Conservation (phyloP, 2,329 filamentous ascomycete species). For the Fusarium metavorans region DNA sequence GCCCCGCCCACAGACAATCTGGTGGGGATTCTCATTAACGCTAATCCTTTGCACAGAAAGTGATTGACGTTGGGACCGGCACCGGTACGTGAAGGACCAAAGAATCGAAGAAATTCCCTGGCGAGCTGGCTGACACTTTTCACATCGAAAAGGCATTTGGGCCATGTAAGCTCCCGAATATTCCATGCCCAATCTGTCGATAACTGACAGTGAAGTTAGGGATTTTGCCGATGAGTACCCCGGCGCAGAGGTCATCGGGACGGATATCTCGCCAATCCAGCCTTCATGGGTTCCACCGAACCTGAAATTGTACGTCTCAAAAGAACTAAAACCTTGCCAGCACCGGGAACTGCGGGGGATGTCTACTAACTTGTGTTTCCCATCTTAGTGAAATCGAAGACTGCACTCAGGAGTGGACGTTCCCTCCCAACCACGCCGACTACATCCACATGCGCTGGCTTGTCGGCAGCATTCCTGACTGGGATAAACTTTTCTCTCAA, state of each 20-base stretch:
- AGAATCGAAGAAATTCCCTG: too few species aligned
- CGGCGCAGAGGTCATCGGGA: neutral
- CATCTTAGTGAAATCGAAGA: neutral
- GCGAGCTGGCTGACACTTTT: neutral
- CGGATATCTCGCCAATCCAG: neutral
- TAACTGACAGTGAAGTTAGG: neutral
- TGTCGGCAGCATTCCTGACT: neutral
- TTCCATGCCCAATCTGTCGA: neutral
- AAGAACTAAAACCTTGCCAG: neutral
- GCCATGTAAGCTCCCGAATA: neutral
- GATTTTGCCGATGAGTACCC: neutral
- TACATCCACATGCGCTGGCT: neutral
- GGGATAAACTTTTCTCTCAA: neutral
- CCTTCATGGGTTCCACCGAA: neutral
- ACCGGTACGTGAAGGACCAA: neutral
- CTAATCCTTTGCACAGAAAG: neutral
- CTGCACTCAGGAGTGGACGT: neutral
- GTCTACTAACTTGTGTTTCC: neutral
- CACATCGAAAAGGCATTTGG: neutral
- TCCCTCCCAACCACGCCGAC: neutral
- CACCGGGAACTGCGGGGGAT: neutral
- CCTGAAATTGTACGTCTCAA: neutral
- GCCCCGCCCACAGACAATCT: neutral
- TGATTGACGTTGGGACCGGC: slow-evolving; percentile 1
- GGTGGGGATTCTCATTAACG: neutral